A percentile compares a stretch with the other conserved stretches of the same genome.
Conservation (phyloP, 2,329 filamentous ascomycete species). For the Lecanoromycetidae sp. region DNA sequence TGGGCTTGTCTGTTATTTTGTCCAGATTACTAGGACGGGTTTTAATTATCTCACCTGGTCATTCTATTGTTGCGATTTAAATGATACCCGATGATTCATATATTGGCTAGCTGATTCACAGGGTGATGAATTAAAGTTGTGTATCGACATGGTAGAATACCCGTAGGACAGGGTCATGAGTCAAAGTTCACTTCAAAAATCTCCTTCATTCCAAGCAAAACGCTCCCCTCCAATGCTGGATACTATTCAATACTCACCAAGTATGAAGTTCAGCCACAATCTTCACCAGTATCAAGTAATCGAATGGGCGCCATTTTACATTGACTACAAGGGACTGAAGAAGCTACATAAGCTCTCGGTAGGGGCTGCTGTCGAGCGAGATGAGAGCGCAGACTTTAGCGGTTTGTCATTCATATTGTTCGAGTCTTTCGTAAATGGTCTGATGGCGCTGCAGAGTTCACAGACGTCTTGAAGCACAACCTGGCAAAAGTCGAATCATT, state of each 20-base stretch:
- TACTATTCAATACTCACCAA: neutral
- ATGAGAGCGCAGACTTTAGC: neutral
- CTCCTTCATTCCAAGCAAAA: no score
- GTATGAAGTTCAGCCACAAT: constrained; percentile 25
- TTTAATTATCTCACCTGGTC: no score
- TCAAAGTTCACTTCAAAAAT: no score
- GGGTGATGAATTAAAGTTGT: no score
- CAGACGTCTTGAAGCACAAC: neutral
- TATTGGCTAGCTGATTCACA: no score
- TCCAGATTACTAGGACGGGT: no score
- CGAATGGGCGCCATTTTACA: constrained; percentile 23
- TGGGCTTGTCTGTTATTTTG: no score
- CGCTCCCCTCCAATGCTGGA: no score
- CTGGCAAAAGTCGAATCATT: constrained; percentile 5
- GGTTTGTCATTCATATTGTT: constrained; percentile 10
- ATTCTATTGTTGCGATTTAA: no score
- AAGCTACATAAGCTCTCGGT: constrained; percentile 16
- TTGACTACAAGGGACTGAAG: constrained; percentile 24
- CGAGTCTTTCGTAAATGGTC: neutral
- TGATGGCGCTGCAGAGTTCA: neutral
- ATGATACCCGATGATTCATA: no score
- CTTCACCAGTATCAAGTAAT: constrained; percentile 21
- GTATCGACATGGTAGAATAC: no score
- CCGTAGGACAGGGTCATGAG: no score
- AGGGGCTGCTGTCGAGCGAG: constrained; percentile 1